A percentile compares a stretch with the other conserved stretches of the same genome.
phyloP scores from a whole-genome alignment of 2,329 filamentous ascomycete genomes.

The Phaeoacremonium minimum region DNA sequence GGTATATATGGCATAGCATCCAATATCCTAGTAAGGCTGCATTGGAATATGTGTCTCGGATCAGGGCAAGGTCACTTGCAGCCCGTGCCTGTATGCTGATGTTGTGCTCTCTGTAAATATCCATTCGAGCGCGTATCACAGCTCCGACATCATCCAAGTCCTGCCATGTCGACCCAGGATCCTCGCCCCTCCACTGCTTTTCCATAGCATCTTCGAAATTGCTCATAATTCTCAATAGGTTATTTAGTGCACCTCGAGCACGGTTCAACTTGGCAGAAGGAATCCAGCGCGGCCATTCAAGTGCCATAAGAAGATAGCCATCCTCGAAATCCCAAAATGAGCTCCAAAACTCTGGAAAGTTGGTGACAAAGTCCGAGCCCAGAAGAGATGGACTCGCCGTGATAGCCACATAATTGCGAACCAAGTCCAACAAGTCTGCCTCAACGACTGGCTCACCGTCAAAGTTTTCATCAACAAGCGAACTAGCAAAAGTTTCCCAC shows the following conservation, averaged over 20 bases:
- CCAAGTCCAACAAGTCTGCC: conserved; percentile 25
- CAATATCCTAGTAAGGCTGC: conserved; percentile 31
- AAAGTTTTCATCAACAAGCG: conserved; percentile 20
- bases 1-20: conserved; percentile 35
- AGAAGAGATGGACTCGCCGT: conserved; percentile 28
- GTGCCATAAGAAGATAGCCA: conserved; percentile 23
- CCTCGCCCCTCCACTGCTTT: conserved; percentile 22
- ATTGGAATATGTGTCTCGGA: conserved; percentile 33
- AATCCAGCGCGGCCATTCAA: conserved; percentile 24
- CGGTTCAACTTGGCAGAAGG: conserved; percentile 25
- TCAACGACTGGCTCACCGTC: conserved; percentile 22
- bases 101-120: conserved; percentile 13
- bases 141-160: conserved; percentile 29
- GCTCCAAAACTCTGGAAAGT: conserved; percentile 31
- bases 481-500: conserved; percentile 30
- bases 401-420: conserved; percentile 28
- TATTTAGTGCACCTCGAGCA: conserved; percentile 20
- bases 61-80: conserved; percentile 25
- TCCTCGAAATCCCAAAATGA: conserved; percentile 31
- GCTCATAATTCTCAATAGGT: conserved; percentile 19
- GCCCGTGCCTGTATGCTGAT: conserved; percentile 25
- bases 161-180: conserved; percentile 27
- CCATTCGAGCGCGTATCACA: conserved; percentile 22
- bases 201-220: conserved; percentile 31
- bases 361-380: conserved; percentile 35